phyloP scores from a whole-genome alignment of 495 filamentous ascomycete species.

The Annulohypoxylon nitens region DNA sequence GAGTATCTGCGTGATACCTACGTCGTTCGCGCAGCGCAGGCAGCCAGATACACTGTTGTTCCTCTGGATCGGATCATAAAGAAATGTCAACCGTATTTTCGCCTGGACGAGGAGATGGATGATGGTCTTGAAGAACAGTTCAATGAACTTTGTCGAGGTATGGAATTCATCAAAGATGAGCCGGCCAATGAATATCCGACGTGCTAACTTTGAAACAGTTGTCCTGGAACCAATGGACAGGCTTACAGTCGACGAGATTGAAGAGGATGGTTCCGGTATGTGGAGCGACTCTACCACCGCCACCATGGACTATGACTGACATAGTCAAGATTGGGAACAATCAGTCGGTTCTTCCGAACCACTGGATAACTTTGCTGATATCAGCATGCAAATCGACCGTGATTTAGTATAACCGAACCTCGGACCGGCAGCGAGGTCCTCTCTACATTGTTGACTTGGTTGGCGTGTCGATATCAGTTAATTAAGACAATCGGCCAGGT shows the following conservation, averaged over 20 bases:
- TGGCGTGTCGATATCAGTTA: conserved; percentile 1
- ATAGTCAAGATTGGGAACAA: conserved; percentile 59
- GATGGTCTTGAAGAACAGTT: conserved; percentile 55
- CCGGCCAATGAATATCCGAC: not conserved
- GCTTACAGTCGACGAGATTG: conserved; percentile 63
- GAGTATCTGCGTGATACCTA: conserved; percentile 63
- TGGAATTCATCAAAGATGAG: conserved; percentile 37
- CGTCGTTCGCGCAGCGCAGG: conserved; percentile 54
- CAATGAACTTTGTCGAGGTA: conserved; percentile 57
- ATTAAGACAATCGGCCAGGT: not conserved
- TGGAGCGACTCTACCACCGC: conserved; percentile 59
- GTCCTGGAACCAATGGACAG: conserved; percentile 57
- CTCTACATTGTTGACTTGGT: not conserved
- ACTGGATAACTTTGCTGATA: conserved; percentile 54
- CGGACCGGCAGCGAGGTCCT: not conserved
- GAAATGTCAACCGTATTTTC: conserved; percentile 58
- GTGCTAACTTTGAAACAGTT: conserved; percentile 51
- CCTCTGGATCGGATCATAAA: conserved; percentile 59
- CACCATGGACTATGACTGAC: conserved; percentile 57
- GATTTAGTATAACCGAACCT: conserved; percentile 45
- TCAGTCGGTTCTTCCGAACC: conserved; percentile 59
- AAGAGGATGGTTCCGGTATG: conserved; percentile 70
- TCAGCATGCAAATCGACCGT: conserved; percentile 53
- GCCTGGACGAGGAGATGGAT: conserved; percentile 54
- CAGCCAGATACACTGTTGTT: conserved; percentile 56